These are phyloP conservation scores for Cercophora sp. DNA, from an alignment of 495 filamentous ascomycete genomes.

Conservation along the genomic window DNA sequence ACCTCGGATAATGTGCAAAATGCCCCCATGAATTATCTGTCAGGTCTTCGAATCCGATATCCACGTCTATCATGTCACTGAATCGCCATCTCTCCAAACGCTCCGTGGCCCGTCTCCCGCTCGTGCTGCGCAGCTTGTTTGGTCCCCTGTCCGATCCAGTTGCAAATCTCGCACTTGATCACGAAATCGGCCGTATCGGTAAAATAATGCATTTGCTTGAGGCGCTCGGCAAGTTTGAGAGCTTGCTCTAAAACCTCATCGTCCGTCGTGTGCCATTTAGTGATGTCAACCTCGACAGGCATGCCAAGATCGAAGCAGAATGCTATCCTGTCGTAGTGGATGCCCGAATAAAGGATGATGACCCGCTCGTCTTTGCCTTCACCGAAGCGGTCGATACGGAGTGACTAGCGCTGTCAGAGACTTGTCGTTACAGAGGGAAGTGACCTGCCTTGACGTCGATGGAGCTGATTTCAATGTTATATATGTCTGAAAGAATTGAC, in stretches of 20 bases:
- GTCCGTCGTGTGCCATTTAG: constrained; percentile 67
- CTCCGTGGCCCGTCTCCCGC: constrained; percentile 28
- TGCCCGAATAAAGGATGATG: constrained; percentile 86
- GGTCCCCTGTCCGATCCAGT: constrained; percentile 70
- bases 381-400: constrained; percentile 68
- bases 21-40: too few relatives aligned
- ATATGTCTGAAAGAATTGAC: constrained; percentile 76
- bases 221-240: constrained; percentile 60
- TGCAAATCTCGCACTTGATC: constrained; percentile 75
- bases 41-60: too few relatives aligned
- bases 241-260: constrained; percentile 66
- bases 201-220: constrained; percentile 75
- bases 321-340: constrained; percentile 93
- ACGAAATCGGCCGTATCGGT: constrained; percentile 83
- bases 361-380: constrained; percentile 66
- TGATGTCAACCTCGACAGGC: constrained; percentile 69
- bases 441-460: constrained; percentile 58
- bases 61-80: too few relatives aligned
- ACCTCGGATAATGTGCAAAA: too few relatives aligned
- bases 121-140: constrained; percentile 27
- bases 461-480: constrained; percentile 80
- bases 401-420: constrained; percentile 19
- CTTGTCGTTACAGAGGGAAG: not conserved
- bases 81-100: constrained; percentile 34
- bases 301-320: constrained; percentile 61